These are phyloP conservation scores for Fistulinella staudtii DNA, from an alignment of 1,284 basidiomycete species.

Conservation along the genomic window DNA sequence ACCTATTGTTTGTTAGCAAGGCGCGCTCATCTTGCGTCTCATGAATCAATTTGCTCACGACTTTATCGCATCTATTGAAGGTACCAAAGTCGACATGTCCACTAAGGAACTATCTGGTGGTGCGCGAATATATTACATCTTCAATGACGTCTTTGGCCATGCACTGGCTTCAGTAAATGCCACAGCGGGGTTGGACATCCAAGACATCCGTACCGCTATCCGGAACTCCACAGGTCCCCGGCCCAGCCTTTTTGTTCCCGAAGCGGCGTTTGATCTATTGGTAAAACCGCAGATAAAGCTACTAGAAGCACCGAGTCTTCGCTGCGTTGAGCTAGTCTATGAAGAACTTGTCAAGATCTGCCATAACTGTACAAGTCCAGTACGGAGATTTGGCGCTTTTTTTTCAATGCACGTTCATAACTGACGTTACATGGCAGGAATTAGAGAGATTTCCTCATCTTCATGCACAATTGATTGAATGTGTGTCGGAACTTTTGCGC, in stretches of 20 bases:
- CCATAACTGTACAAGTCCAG: conserved; percentile 92
- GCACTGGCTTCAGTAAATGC: conserved; percentile 91
- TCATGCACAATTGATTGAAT: conserved; percentile 93
- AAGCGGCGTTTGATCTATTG: conserved; percentile 94
- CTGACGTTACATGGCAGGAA: conserved; percentile 53
- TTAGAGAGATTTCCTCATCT: conserved; percentile 95
- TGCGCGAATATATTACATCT: conserved; percentile 98
- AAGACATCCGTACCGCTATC: conserved; percentile 97
- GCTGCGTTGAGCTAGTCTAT: conserved; percentile 98
- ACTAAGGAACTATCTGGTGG: conserved; percentile 99
- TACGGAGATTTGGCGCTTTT: conserved; percentile 37
- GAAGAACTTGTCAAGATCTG: conserved; percentile 99
- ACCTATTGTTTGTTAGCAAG: conserved; percentile 51
- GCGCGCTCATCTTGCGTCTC: conserved; percentile 83
- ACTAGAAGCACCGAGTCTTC: conserved; percentile 87
- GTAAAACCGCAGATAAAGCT: conserved; percentile 99
- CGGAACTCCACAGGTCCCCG: conserved; percentile 97
- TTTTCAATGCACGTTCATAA: conserved; percentile 1
- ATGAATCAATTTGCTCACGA: conserved; percentile 99
- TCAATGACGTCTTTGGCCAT: conserved; percentile 96
- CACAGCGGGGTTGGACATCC: conserved; percentile 85
- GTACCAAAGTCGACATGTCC: conserved; percentile 94
- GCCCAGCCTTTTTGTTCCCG: conserved; percentile 95
- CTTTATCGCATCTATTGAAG: conserved; percentile 97
- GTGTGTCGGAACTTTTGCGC: conserved; percentile 93